These are phyloP conservation scores for Candolleomyces aberdarensis DNA, from an alignment of 768 basidiomycete genomes.

Conservation along the genomic window DNA sequence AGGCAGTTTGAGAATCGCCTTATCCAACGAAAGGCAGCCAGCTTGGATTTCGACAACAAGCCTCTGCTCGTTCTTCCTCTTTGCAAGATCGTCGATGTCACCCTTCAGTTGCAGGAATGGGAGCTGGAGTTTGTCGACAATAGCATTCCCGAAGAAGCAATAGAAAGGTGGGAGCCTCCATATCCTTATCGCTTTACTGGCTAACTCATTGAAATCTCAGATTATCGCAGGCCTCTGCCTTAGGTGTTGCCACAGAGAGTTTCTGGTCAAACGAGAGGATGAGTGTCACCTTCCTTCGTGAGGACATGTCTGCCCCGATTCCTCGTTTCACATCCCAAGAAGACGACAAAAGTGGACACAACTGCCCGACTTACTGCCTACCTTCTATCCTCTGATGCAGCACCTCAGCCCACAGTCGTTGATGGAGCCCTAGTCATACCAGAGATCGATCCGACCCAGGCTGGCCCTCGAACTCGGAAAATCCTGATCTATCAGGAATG, in stretches of 20 bases:
- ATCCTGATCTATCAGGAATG: slow-evolving; percentile 4
- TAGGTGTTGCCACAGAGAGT: not conserved
- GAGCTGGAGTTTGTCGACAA: not conserved
- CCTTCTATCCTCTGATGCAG: not conserved
- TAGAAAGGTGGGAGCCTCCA: not conserved
- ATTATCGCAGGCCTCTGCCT: not conserved
- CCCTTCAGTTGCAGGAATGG: not conserved
- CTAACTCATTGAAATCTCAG: not conserved
- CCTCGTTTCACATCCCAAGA: not conserved
- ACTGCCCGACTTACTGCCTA: not conserved
- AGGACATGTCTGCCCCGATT: not conserved
- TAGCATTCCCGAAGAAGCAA: not conserved
- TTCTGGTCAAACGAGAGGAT: not conserved
- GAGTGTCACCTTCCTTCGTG: not conserved
- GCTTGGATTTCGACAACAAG: not conserved
- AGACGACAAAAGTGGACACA: not conserved
- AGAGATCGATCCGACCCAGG: not conserved
- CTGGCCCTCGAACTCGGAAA: not conserved
- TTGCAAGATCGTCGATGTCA: not conserved
- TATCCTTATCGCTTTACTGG: not conserved
- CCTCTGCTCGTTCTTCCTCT: slow-evolving; percentile 1
- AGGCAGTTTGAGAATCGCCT: not conserved
- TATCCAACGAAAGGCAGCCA: not conserved
- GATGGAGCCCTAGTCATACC: not conserved
- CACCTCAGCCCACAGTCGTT: not conserved